Evolutionary conservation across 1,284 basidiomycete species (phyloP), one percentile per base, ranked within the genome.

Genomic region (Tylopilus sp.): DNA sequence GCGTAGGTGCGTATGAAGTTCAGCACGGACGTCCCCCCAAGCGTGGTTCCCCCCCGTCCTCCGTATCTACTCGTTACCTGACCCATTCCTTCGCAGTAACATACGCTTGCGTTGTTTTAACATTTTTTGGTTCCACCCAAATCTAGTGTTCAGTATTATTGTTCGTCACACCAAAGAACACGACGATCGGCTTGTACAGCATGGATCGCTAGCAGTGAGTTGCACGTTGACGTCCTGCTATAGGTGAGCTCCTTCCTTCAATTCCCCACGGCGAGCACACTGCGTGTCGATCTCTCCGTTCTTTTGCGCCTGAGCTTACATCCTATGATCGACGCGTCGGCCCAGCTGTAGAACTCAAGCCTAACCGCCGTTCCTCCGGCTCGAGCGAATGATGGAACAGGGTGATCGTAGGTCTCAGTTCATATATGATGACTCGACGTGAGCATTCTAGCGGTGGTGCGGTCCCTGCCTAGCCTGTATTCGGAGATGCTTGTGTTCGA

Each of bases 31-130:
- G 41, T 46, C 39, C 28, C 16, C 36, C 29, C 37, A 43, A 9
- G 12, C 34, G 29, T 54, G 40, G 41, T 47, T 46, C 21, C 26
- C 15, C 11, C 28, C 38, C 19, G 54, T 25, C 42, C 13, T 38
- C 46, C 41, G 46, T 46, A 52, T 50, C 50, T 54, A 54, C 48
- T 45, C 43, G 48, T 41, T 54, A 42, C 42, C 21, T 23, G 30
- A 46, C 26, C 35, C 13, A 18, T 19, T 18, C 2, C 15, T 40
- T 19, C 2, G 13, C 13, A 21, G 28, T 29, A 28, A 26, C 25
- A n/a, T n/a, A 39, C 6, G 11, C 11, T 11, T 23, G 21, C 21
- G 21, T 23, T 23, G 21, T 23, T 23, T 6, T 23, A 15, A 15
- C 21, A 8, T 5, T 35, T 9, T 18, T 16, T 10, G 9, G 1